phyloP scores from a whole-genome alignment of 768 basidiomycete species.

The Gymnopilus dilepis region DNA sequence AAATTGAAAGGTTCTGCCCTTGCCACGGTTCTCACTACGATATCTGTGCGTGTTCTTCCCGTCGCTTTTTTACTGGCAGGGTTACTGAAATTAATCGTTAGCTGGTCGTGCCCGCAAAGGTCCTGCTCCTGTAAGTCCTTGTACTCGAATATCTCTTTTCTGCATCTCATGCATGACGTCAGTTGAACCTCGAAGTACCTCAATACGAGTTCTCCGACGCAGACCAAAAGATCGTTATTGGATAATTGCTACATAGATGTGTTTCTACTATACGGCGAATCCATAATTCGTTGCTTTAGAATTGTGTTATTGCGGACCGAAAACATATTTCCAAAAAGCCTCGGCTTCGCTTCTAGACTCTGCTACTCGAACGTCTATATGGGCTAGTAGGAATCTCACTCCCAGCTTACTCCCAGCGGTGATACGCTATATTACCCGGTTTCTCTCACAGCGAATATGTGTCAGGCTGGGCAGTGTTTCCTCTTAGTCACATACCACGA shows the following conservation, averaged over 20 bases:
- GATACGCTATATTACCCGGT: conserved; percentile 15
- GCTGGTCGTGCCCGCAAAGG: conserved; percentile 96
- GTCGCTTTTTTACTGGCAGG: not conserved
- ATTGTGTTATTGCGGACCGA: not conserved
- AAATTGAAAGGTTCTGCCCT: conserved; percentile 80
- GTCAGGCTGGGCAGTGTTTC: not conserved
- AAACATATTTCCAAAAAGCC: not conserved
- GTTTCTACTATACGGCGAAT: conserved; percentile 26
- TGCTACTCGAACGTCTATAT: not conserved
- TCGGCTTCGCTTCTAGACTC: not conserved
- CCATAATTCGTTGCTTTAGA: conserved; percentile 26
- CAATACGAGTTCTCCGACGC: conserved; percentile 86
- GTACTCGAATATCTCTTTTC: not conserved
- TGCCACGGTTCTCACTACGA: conserved; percentile 99
- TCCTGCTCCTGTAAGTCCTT: conserved; percentile 85
- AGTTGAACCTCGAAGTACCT: conserved; percentile 96
- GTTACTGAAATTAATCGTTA: conserved; percentile 33
- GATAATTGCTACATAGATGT: conserved; percentile 51
- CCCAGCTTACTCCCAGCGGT: not conserved
- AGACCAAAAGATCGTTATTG: conserved; percentile 86
- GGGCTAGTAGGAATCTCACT: not conserved
- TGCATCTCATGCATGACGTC: conserved; percentile 11
- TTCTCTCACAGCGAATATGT: conserved; percentile 8
- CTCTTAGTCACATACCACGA: conserved; percentile 9
- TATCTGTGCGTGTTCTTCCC: conserved; percentile 67